Evolutionary conservation across 2,329 filamentous ascomycete genomes (phyloP), one percentile per base, ranked within the genome.

Genomic region (Colletotrichum endophyticum): DNA sequence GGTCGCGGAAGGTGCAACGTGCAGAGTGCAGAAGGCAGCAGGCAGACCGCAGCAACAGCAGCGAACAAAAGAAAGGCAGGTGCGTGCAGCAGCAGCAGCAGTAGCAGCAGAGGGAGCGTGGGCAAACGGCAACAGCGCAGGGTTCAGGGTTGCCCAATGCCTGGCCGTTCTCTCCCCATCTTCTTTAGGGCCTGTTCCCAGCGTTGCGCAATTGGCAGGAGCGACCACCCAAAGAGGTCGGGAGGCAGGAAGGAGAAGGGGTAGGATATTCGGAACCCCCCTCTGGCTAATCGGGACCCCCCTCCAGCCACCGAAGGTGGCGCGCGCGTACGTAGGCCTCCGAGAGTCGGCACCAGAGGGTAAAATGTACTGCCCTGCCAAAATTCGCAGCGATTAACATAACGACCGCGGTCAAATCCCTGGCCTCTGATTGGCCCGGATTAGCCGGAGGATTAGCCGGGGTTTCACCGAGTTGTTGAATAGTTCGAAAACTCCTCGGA

Each of bases 101-200:
- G 36, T 4, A 44, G 39, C 39, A 27, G n/a, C 30, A 22, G 44
- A 49, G n/a, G n/a, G 44, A 49, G n/a, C 61, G 34, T 39, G 61
- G 32, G 28, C 30, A 64, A 16, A 39, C 34, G 61, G 67, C 44
- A 71, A 34, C 25, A 61, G 32, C 44, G n/a, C 67, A 74, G 59
- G 67, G 72, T 74, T 44, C 66, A 74, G 67, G 72, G 72, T 44
- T 68, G 44, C 44, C 44, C 44, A 49, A 49, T 13, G n/a, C n/a
- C n/a, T 49, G 44, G 19, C 44, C 3, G 44, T 49, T 57, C 44
- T 34, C 34, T 22, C 57, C 59, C 59, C 59, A 62, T 62, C 19
- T 62, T 62, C 59, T n/a, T 22, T 59, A 6, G 22, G 13, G 13
- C 16, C 25, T 28, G 25, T 59, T 59, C 27, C 56, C 56, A 59